These are phyloP conservation scores for Suhomyces yuchorum DNA, from an alignment of 1,139 yeast genomes.

Conservation along the genomic window DNA sequence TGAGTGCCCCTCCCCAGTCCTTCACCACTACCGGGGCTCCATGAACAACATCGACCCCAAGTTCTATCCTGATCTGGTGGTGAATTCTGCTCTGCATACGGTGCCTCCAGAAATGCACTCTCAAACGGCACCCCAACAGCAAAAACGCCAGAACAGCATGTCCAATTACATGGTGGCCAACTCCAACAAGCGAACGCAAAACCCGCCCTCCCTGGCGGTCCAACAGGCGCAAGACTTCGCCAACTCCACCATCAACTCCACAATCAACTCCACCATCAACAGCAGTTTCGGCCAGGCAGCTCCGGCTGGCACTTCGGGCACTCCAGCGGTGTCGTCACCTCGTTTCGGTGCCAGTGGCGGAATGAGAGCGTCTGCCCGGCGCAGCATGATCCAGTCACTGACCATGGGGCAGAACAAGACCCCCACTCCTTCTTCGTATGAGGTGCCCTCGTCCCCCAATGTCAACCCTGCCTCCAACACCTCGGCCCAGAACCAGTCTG, in stretches of 20 bases:
- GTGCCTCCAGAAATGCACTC: conserved; percentile 8
- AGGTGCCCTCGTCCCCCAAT: conserved; percentile 46
- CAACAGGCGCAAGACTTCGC: conserved; percentile 18
- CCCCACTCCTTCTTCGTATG: conserved; percentile 48
- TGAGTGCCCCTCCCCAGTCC: conserved; percentile 4
- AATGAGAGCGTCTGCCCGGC: conserved; percentile 12
- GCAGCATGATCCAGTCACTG: conserved; percentile 15
- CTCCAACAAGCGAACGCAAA: conserved; percentile 39
- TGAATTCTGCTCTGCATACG: conserved; percentile 9
- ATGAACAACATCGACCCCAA: conserved; percentile 13
- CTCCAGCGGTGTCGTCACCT: conserved; percentile 10
- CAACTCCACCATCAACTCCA: conserved; percentile 7
- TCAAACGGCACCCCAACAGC: conserved; percentile 25
- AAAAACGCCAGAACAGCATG: conserved; percentile 46
- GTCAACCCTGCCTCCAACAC: conserved; percentile 30
- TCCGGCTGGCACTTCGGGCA: not conserved
- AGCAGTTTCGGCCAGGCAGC: conserved; percentile 1
- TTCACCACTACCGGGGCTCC: conserved; percentile 2
- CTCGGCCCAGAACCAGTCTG: conserved; percentile 39
- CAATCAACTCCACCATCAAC: conserved; percentile 11
- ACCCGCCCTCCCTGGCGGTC: conserved; percentile 24
- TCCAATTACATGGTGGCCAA: conserved; percentile 37
- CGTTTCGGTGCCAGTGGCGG: conserved; percentile 4
- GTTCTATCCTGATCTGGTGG: conserved; percentile 13
- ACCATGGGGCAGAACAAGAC: conserved; percentile 28